A percentile compares a stretch with the other conserved stretches of the same genome.
Conservation (phyloP, 805 yeast genomes). For the Ogataea pilisensis region DNA sequence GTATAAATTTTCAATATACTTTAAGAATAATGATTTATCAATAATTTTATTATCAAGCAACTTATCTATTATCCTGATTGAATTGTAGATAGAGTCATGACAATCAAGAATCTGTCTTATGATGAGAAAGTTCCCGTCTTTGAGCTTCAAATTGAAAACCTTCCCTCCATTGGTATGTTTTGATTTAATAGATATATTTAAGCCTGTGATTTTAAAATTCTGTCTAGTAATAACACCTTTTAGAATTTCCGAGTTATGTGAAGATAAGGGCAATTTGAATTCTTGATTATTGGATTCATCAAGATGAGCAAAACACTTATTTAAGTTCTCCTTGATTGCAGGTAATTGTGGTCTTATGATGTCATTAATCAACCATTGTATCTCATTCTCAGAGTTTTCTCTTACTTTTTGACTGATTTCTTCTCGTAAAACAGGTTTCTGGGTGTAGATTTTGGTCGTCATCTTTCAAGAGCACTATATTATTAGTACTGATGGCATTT, state of each 20-base stretch:
- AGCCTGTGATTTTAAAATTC: constrained; percentile 47
- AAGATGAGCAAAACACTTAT: constrained; percentile 36
- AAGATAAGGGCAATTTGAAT: constrained; percentile 54
- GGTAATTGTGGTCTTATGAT: constrained; percentile 47
- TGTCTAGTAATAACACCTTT: constrained; percentile 59
- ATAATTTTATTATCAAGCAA: constrained; percentile 22
- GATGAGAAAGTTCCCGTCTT: constrained; percentile 34
- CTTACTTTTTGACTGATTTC: constrained; percentile 5
- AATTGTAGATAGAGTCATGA: constrained; percentile 36
- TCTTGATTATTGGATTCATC: constrained; percentile 34
- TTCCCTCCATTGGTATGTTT: constrained; percentile 39
- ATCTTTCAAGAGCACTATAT: no score
- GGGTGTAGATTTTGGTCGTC: constrained; percentile 24
- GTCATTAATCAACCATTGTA: constrained; percentile 44
- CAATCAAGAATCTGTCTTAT: constrained; percentile 39
- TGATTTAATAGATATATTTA: constrained; percentile 37
- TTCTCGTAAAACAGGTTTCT: not conserved
- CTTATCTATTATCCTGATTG: constrained; percentile 40
- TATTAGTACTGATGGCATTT: no score
- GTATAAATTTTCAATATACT: constrained; percentile 24
- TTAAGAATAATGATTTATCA: constrained; percentile 21
- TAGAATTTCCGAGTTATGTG: constrained; percentile 49
- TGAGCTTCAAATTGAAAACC: constrained; percentile 35
- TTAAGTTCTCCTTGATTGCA: constrained; percentile 39
- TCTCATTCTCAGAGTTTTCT: constrained; percentile 27